These are phyloP conservation scores for Ensete glaucum DNA, from an alignment of 176 grass and related monocot species.

Conservation along the genomic window DNA sequence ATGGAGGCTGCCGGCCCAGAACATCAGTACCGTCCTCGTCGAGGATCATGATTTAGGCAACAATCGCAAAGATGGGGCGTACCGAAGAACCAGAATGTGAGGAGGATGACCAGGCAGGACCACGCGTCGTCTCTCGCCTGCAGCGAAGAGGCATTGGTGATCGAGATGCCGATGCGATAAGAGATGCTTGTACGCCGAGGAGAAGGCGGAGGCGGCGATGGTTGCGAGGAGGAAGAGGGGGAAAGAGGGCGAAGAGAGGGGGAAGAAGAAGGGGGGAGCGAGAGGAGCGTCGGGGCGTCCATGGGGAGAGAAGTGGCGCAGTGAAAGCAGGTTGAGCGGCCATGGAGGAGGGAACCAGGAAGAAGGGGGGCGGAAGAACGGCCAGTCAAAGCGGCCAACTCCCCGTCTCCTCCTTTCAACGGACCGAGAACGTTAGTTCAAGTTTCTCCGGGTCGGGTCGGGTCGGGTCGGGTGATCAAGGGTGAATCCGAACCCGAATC, in stretches of 20 bases:
- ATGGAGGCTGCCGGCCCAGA: constrained; percentile 28
- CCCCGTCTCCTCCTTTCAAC: background rate
- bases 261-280: background rate
- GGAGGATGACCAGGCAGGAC: constrained; percentile 35
- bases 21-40: background rate
- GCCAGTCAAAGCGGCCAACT: background rate
- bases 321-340: background rate
- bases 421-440: no score
- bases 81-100: constrained; percentile 48
- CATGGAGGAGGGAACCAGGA: background rate
- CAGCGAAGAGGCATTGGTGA: background rate
- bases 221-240: background rate
- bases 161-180: constrained; percentile 6
- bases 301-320: background rate
- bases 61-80: background rate
- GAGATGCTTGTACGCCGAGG: constrained; percentile 4
- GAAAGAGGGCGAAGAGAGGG: background rate
- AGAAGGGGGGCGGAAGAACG: background rate
- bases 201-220: background rate
- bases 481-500: no score
- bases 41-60: background rate
- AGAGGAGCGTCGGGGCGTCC: background rate
- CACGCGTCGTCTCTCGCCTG: constrained; percentile 29
- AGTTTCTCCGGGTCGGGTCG: no score
- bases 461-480: no score